A percentile compares a stretch with the other conserved stretches of the same genome.
Evolutionary conservation across 257 asterid genomes (phyloP).

Genomic region (Parsonsia alboflavescens): DNA sequence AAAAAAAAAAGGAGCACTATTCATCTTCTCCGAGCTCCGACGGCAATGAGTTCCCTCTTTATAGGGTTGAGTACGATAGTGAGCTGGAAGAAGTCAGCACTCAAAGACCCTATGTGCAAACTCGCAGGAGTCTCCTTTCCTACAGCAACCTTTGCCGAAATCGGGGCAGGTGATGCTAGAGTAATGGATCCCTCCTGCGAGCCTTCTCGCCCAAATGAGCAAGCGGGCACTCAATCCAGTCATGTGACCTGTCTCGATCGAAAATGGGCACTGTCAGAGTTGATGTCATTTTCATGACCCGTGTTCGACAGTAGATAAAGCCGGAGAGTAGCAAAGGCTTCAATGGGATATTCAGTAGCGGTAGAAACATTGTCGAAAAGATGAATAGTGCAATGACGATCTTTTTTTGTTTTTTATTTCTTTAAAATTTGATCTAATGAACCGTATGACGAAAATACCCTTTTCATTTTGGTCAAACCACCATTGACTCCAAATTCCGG

Average conservation of each 20-base stretch:
- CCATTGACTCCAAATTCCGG: no score
- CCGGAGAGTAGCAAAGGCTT: constrained; percentile 51
- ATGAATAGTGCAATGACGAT: no score
- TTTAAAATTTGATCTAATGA: no score
- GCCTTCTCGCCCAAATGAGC: constrained; percentile 97
- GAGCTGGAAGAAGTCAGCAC: no score
- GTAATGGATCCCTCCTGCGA: constrained; percentile 79
- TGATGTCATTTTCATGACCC: constrained; percentile 30
- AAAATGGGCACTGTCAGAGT: constrained; percentile 33
- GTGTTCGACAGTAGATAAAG: constrained; percentile 57
- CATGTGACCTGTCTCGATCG: constrained; percentile 77
- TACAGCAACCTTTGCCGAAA: constrained; percentile 59
- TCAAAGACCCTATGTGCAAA: no score
- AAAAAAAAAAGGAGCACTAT: no score
- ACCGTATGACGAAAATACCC: no score
- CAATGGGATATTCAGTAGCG: constrained; percentile 23
- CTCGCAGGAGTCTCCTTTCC: constrained; percentile 80
- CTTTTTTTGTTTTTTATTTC: no score
- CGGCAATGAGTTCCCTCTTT: no score
- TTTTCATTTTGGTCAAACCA: no score
- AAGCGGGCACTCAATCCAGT: constrained; percentile 90
- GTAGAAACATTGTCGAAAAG: constrained; percentile 15
- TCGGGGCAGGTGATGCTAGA: constrained; percentile 81
- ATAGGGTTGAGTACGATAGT: no score
- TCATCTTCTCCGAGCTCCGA: no score